These are phyloP conservation scores for Camellia oleifera DNA, from an alignment of 179 eudicot species.

Conservation along the genomic window DNA sequence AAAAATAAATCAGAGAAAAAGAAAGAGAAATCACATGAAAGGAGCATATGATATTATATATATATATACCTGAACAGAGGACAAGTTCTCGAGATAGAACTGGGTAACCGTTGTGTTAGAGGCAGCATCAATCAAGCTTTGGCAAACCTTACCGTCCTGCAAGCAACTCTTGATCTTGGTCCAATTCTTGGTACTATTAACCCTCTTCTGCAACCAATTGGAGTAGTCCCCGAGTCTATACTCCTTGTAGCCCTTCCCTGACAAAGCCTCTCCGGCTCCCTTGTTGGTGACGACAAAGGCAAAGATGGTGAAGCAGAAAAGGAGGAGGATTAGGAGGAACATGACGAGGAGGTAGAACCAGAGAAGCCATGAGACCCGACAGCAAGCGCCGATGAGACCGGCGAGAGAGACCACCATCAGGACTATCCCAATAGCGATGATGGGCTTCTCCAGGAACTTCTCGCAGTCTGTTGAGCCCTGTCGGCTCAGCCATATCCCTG, in stretches of 20 bases:
- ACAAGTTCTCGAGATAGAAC: slow-evolving; percentile 45
- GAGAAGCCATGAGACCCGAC: slow-evolving; percentile 57
- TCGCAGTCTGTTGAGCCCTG: slow-evolving; percentile 65
- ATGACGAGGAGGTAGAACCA: slow-evolving; percentile 73
- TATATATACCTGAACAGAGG: slow-evolving; percentile 64
- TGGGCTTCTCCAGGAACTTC: slow-evolving; percentile 51
- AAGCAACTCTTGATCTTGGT: slow-evolving; percentile 61
- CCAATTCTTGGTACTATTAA: slow-evolving; percentile 56
- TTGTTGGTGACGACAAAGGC: slow-evolving; percentile 81
- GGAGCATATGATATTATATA: not conserved
- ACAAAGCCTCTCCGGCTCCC: slow-evolving; percentile 62
- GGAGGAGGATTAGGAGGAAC: slow-evolving; percentile 55
- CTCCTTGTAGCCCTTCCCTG: slow-evolving; percentile 75
- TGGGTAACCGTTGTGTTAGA: slow-evolving; percentile 21
- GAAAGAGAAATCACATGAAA: not conserved
- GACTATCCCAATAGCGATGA: slow-evolving; percentile 51
- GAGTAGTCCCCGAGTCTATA: slow-evolving; percentile 86
- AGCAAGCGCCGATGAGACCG: slow-evolving; percentile 76
- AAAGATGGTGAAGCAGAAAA: slow-evolving; percentile 65
- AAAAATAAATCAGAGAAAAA: not conserved
- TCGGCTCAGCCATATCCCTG: slow-evolving; percentile 66
- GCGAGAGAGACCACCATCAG: slow-evolving; percentile 63
- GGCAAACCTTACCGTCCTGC: slow-evolving; percentile 66
- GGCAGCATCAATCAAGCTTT: slow-evolving; percentile 38
- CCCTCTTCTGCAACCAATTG: slow-evolving; percentile 83